These are phyloP conservation scores for Fistulinella cinereoalba DNA, from an alignment of 1,284 basidiomycete genomes.

Conservation along the genomic window DNA sequence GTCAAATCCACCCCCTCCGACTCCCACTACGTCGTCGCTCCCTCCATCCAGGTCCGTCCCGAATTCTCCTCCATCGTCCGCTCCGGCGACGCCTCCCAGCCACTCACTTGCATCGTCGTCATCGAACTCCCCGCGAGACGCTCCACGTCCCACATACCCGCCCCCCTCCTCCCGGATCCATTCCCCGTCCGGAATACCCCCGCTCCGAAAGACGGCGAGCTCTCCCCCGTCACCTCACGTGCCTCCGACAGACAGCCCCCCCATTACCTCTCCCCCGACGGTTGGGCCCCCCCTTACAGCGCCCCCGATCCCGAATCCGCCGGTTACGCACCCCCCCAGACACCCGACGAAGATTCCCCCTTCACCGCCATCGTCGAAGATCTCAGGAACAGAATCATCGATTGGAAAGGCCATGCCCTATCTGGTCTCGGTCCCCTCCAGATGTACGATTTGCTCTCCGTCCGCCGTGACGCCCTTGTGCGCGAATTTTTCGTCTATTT, in stretches of 20 bases:
- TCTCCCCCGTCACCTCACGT: slow-evolving; percentile 29
- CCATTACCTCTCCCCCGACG: slow-evolving; percentile 35
- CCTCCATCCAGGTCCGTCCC: slow-evolving; percentile 84
- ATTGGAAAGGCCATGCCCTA: slow-evolving; percentile 91
- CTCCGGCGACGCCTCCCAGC: slow-evolving; percentile 68
- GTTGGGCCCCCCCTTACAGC: slow-evolving; percentile 29
- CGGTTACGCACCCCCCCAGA: slow-evolving; percentile 21
- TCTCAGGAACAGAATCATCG: slow-evolving; percentile 81
- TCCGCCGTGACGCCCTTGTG: slow-evolving; percentile 82
- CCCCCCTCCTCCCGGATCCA: slow-evolving; percentile 52
- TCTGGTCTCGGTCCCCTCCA: slow-evolving; percentile 84
- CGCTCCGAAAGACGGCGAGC: slow-evolving; percentile 35
- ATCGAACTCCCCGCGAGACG: slow-evolving; percentile 84
- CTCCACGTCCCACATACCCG: slow-evolving; percentile 52
- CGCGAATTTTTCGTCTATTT: slow-evolving; percentile 94
- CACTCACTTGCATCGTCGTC: slow-evolving; percentile 86
- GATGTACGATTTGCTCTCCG: slow-evolving; percentile 88
- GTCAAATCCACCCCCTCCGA: slow-evolving; percentile 47
- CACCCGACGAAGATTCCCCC: slow-evolving; percentile 57
- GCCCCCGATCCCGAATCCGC: slow-evolving; percentile 25
- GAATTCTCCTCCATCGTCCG: slow-evolving; percentile 83
- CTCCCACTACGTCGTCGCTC: slow-evolving; percentile 74
- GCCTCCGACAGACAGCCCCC: slow-evolving; percentile 24
- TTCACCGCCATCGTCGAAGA: slow-evolving; percentile 84
- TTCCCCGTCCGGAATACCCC: slow-evolving; percentile 33